Evolutionary conservation across 192 early-diverging fungal species (phyloP), one percentile per base, ranked within the genome.

Genomic region (Coemansia sp.): DNA sequence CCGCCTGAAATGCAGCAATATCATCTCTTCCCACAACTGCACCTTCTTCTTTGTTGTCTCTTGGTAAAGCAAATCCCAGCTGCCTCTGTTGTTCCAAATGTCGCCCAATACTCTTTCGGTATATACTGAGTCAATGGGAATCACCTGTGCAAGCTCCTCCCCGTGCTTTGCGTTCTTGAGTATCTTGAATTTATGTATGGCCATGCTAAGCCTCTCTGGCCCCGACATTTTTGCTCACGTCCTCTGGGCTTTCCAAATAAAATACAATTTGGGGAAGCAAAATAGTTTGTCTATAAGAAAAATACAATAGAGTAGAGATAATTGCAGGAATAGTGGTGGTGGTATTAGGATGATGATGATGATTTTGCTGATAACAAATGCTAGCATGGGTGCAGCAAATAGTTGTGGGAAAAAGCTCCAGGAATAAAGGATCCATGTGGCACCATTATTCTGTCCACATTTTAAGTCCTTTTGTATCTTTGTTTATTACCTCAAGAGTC

Each of bases 1-100:
- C 65, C 0, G 80, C 74, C 19, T 57, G 65, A 82, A 72, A 39
- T 82, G 80, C 32, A 19, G 19, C 5, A 72, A n/a, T 5, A 69
- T 39, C 3, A 82, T 60, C 47, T 74, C 68, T 41, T 68, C 66
- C 65, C 68, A 74, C 21, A 61, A 49, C 0, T 48, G 37, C 4
- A 26, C 55, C 5, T 62, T 8, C 16, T n/a, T 32, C 21, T 32
- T 32, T 32, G 2, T 32, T 32, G 32, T 32, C 32, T 59, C 62
- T 9, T 19, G 45, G 21, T 61, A n/a, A 18, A 82, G 36, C 8
- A 48, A 32, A 36, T 59, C 57, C 71, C 67, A 77, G 69, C 19
- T 65, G 19, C 74, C 75, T 37, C 77, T 67, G 3, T 22, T 52
- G 9, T 42, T 61, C 21, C 43, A 55, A 4, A 82, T 65, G 13